Percentiles rank a stretch among this genome's conserved stretches.
phyloP scores from a whole-genome alignment of 139 green algal genomes.

The Chara braunii region DNA sequence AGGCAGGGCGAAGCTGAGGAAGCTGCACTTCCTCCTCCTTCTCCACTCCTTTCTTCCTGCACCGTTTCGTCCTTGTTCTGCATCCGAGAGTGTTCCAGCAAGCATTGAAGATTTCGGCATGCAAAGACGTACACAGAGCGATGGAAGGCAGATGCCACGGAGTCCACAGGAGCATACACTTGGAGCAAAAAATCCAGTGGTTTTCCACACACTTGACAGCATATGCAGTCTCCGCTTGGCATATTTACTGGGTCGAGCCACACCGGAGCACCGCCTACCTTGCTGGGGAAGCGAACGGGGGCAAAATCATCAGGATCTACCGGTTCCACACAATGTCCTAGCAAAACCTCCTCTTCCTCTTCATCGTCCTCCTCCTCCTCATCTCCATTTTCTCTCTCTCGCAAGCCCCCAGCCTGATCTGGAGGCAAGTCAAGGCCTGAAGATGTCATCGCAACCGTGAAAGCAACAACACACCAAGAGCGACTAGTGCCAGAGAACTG shows the following conservation, averaged over 20 bases:
- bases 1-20: too few species aligned
- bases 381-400: too few species aligned
- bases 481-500: too few species aligned
- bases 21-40: too few species aligned
- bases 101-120: slow-evolving; percentile 5
- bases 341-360: slow-evolving; percentile 1
- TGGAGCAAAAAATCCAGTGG: slow-evolving; percentile 25
- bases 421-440: too few species aligned
- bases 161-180: slow-evolving; percentile 20
- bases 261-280: slow-evolving; percentile 1
- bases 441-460: too few species aligned
- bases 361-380: not conserved
- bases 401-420: too few species aligned
- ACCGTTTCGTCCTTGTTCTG: not conserved
- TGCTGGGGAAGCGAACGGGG: slow-evolving; percentile 1
- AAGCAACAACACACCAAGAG: too few species aligned
- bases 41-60: too few species aligned
- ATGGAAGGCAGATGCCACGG: slow-evolving; percentile 10
- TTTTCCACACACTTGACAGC: slow-evolving; percentile 4
- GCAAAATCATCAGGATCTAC: not conserved
- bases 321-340: not conserved
- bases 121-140: slow-evolving; percentile 27
- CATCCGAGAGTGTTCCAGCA: not conserved
- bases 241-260: not conserved
- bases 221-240: not conserved